Conservation (phyloP, 352 stramenopile genomes). For the Pythium biforme region DNA sequence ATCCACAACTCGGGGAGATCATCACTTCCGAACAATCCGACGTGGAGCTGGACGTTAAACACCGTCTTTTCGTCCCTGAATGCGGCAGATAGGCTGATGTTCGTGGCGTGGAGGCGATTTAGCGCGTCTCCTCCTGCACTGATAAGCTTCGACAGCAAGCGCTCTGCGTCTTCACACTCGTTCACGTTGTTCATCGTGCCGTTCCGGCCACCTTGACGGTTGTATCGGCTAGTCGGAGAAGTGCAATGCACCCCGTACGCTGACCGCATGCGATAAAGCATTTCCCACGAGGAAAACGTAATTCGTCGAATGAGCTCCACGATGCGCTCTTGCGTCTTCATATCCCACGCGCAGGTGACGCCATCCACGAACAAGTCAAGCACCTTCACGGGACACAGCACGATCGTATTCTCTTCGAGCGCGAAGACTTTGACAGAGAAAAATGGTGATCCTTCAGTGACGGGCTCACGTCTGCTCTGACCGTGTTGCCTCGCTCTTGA, state of each 20-base stretch:
- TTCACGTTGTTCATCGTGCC: conserved; percentile 39
- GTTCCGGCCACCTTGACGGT: conserved; percentile 57
- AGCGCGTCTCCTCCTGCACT: conserved; percentile 65
- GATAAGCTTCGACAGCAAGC: conserved; percentile 42
- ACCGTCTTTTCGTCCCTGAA: conserved; percentile 24
- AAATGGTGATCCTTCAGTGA: conserved; percentile 20
- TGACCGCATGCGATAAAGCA: conserved; percentile 70
- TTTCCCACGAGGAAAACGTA: conserved; percentile 71
- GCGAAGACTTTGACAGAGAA: conserved; percentile 58
- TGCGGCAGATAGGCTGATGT: conserved; percentile 40
- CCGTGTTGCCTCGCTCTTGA: neutral
- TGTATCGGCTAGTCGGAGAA: conserved; percentile 50
- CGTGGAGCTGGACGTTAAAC: conserved; percentile 32
- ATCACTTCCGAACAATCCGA: conserved; percentile 59
- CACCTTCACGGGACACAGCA: conserved; percentile 40
- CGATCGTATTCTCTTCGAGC: conserved; percentile 65
- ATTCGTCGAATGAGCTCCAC: conserved; percentile 64
- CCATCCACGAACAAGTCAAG: conserved; percentile 69
- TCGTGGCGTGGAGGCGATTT: conserved; percentile 57
- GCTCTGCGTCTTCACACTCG: conserved; percentile 42
- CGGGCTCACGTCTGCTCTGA: neutral
- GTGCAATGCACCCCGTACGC: conserved; percentile 58
- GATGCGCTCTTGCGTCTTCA: conserved; percentile 55
- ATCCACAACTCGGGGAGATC: conserved; percentile 73
- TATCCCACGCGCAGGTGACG: conserved; percentile 46